These are phyloP conservation scores for Cutaneotrichosporon cavernicola DNA, from an alignment of 1,284 basidiomycete species.

Conservation along the genomic window DNA sequence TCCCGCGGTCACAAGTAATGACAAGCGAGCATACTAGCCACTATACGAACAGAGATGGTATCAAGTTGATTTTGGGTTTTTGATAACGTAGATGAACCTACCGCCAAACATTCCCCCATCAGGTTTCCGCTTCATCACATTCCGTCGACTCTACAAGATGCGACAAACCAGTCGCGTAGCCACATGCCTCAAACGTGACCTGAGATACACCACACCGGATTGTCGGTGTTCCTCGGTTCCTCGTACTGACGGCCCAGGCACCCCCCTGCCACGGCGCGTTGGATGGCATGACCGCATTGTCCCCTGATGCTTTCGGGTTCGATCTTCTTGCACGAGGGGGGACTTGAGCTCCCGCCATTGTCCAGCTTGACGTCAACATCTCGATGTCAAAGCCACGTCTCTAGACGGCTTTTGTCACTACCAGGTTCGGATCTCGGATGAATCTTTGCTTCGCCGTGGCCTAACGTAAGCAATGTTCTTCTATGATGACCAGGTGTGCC, in stretches of 20 bases:
- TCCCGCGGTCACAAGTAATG: not conserved
- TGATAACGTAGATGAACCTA: no score
- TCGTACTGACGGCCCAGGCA: not conserved
- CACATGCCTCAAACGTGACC: not conserved
- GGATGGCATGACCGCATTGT: not conserved
- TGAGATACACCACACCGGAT: not conserved
- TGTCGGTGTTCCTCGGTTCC: not conserved
- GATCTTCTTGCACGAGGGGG: not conserved
- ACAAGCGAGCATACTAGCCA: conserved; percentile 3
- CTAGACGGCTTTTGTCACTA: not conserved
- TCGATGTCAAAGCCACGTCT: no score
- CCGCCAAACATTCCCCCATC: no score
- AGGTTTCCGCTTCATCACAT: no score
- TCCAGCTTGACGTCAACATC: no score
- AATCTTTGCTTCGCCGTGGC: not conserved
- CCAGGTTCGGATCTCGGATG: not conserved
- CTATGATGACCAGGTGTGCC: not conserved
- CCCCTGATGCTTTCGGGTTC: not conserved
- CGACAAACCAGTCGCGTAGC: no score
- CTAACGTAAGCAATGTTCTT: no score
- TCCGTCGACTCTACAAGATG: no score
- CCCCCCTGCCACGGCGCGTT: not conserved
- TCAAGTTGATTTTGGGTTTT: not conserved
- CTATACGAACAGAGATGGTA: not conserved
- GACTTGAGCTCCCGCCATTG: no score